Conservation (phyloP, 164 flowering plant species). For the Magnolia sinica region DNA sequence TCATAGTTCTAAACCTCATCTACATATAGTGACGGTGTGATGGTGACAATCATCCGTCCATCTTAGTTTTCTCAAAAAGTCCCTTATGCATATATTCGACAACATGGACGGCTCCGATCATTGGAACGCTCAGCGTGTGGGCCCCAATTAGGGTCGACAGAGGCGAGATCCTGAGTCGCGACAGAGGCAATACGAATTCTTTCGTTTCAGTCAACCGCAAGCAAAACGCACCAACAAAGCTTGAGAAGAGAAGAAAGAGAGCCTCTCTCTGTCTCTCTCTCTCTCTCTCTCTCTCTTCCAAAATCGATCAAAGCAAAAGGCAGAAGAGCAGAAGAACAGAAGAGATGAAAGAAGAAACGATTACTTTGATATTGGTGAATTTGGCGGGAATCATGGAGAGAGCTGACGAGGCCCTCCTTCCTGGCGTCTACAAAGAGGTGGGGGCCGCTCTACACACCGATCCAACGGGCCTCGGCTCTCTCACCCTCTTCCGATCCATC, state of each 20-base stretch:
- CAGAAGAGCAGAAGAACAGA: neutral
- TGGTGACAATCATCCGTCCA: too few relatives aligned
- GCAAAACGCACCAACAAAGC: neutral
- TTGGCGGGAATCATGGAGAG: conserved; percentile 82
- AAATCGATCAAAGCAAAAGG: neutral
- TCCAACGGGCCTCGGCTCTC: conserved; percentile 71
- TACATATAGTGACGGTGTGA: too few relatives aligned
- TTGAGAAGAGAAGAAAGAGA: neutral
- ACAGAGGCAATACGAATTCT: neutral
- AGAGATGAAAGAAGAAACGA: conserved; percentile 46
- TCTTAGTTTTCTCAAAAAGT: too few relatives aligned
- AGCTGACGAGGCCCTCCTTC: conserved; percentile 83
- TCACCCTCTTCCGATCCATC: conserved; percentile 73
- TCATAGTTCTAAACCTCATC: too few relatives aligned
- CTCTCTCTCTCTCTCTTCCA: neutral
- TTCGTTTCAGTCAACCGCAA: neutral
- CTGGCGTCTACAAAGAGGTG: conserved; percentile 82
- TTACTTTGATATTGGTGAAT: conserved; percentile 68
- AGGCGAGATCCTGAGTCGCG: neutral
- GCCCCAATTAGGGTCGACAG: neutral
- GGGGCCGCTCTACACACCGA: conserved; percentile 75
- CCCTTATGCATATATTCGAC: too few relatives aligned
- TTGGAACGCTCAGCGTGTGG: too few relatives aligned
- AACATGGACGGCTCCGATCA: too few relatives aligned
- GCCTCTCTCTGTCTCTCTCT: neutral